phyloP scores from a whole-genome alignment of 2,329 filamentous ascomycete genomes.

The Pseudogymnoascus sp. region DNA sequence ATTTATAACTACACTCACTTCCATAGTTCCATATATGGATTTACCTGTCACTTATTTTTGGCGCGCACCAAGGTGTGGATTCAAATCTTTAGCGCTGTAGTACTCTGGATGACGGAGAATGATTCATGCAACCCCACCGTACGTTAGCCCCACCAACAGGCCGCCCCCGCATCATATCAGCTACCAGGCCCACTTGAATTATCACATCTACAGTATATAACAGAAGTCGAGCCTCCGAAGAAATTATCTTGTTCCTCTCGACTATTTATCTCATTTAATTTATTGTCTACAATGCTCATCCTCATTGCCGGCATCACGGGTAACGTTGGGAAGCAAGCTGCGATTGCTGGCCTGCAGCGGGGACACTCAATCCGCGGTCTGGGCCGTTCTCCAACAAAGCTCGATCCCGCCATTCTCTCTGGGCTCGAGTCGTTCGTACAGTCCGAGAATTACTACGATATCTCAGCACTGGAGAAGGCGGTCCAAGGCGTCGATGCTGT shows the following conservation, averaged over 20 bases:
- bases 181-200: not conserved
- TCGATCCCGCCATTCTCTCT: not conserved
- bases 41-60: no score
- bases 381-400: not conserved
- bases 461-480: slow-evolving; percentile 29
- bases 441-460: slow-evolving; percentile 25
- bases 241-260: not conserved
- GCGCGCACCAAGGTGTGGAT: no score
- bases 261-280: not conserved
- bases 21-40: no score
- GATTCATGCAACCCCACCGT: not conserved
- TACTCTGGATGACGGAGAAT: not conserved
- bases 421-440: slow-evolving; percentile 27
- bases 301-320: not conserved
- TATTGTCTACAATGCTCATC: not conserved
- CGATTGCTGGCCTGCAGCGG: not conserved
- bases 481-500: slow-evolving; percentile 31
- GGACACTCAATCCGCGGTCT: not conserved
- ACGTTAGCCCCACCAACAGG: not conserved
- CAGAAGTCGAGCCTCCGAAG: not conserved
- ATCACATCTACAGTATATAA: not conserved
- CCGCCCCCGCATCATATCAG: not conserved
- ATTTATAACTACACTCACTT: no score
- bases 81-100: no score
- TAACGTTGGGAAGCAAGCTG: not conserved